These are phyloP conservation scores for Gynostemma pentaphyllum DNA, from an alignment of 306 rosid genomes.

Conservation along the genomic window DNA sequence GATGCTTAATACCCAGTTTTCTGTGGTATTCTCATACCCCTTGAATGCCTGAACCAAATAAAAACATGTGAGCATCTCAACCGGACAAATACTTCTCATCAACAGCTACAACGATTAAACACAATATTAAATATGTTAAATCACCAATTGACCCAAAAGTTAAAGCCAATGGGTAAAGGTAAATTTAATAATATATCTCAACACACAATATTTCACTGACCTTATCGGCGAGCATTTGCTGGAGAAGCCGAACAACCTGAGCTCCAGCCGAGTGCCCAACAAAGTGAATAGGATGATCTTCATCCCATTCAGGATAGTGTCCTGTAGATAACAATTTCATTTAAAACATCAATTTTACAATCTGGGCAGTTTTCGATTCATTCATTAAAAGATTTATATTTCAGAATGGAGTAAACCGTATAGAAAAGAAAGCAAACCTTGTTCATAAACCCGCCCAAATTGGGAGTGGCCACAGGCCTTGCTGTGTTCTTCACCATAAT, in stretches of 20 bases:
- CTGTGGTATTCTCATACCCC: conserved; percentile 66
- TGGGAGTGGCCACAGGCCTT: conserved; percentile 69
- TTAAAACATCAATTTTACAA: neutral
- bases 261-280: conserved; percentile 98
- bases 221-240: conserved; percentile 98
- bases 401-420: neutral
- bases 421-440: conserved; percentile 28
- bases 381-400: neutral
- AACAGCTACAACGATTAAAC: neutral
- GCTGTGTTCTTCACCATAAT: conserved; percentile 94
- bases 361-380: neutral
- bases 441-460: conserved; percentile 70
- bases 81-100: neutral
- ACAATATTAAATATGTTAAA: too few species aligned
- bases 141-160: too few species aligned
- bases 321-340: conserved; percentile 37
- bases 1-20: conserved; percentile 78
- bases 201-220: conserved; percentile 32
- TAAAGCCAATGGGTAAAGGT: too few species aligned
- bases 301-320: conserved; percentile 94
- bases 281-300: conserved; percentile 86
- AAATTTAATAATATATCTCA: too few species aligned
- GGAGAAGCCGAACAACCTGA: conserved; percentile 85
- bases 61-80: conserved; percentile 14
- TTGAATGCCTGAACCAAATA: conserved; percentile 49